phyloP scores from a whole-genome alignment of 768 basidiomycete species.

The Boletus reticuloceps region DNA sequence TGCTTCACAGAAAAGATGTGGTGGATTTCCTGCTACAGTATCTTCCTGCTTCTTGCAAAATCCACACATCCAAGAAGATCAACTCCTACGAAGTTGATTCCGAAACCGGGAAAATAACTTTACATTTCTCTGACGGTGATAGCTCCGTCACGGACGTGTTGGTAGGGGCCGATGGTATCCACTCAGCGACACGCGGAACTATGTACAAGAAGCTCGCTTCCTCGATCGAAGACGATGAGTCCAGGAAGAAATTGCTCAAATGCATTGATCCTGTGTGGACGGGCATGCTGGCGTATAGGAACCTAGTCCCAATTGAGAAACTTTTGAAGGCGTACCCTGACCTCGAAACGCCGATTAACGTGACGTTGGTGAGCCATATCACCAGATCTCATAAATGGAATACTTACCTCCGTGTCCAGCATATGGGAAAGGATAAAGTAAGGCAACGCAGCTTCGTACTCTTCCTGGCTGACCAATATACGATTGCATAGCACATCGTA shows the following conservation, averaged over 20 bases:
- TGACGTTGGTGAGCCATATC: constrained; percentile 20
- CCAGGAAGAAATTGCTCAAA: constrained; percentile 7
- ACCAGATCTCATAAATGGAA: not conserved
- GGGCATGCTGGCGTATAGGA: constrained; percentile 39
- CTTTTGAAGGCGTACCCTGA: constrained; percentile 34
- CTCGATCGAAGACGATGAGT: not conserved
- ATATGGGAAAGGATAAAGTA: constrained; percentile 23
- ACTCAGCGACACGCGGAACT: constrained; percentile 31
- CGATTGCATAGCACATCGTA: constrained; percentile 36
- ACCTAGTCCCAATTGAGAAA: constrained; percentile 29
- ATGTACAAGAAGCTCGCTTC: constrained; percentile 24
- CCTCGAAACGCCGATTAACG: constrained; percentile 19
- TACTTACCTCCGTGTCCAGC: constrained; percentile 11
- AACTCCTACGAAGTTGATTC: no score
- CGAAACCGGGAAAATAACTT: no score
- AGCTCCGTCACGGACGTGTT: constrained; percentile 37
- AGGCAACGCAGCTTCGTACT: not conserved
- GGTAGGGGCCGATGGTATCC: constrained; percentile 44
- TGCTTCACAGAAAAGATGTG: no score
- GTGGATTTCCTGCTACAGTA: no score
- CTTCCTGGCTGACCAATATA: not conserved
- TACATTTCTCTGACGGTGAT: no score
- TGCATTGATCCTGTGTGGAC: constrained; percentile 38
- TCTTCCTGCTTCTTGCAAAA: no score
- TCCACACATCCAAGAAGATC: no score